Evolutionary conservation across 1,284 basidiomycete species (phyloP), one percentile per base, ranked within the genome.

Genomic region (Trametes sp.): DNA sequence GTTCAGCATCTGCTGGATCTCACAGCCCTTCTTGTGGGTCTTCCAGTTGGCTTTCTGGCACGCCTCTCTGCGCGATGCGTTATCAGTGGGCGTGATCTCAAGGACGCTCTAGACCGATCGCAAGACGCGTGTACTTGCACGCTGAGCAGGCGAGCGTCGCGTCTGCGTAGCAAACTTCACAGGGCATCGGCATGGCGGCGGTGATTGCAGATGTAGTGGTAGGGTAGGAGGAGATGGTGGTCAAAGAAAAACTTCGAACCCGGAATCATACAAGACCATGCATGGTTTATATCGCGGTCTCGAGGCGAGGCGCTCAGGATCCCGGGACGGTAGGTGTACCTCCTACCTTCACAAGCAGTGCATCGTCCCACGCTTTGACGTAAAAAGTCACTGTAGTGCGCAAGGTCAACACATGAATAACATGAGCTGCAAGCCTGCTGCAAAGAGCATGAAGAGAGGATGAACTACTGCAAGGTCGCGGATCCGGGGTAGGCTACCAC

Each of bases 11-110:
- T 75, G 69, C 23, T 78, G 69, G 5, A 79, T 72, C 57, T 75
- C 69, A 65, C 78, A 80, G 31, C 71, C 73, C 46, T 73, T 75
- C 66, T 79, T 79, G 62, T 78, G 77, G 0, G 38, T 64, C 13
- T 72, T 64, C 77, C 77, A 79, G 56, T 71, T 67, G 19, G 58
- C 59, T 44, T 70, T 70, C 59, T 78, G 76, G 59, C 73, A 77
- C 44, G 62, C 63, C 45, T 53, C 60, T 23, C 69, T 69, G 38
- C 16, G 13, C 41, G n/a, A 48, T 38, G 33, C 35, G 24, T 38
- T 45, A 41, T 42, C 48, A 41, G 21, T 19, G 36, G 29, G 31
- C 23, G 9, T 24, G 29, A 29, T 23, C 13, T 8, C 14, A 5
- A 16, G 9, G 14, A 10, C 16, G 28, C 29, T n/a, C 36, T 29